These are phyloP conservation scores for Leucocoprinus birnbaumii DNA, from an alignment of 768 basidiomycete species.

Conservation along the genomic window DNA sequence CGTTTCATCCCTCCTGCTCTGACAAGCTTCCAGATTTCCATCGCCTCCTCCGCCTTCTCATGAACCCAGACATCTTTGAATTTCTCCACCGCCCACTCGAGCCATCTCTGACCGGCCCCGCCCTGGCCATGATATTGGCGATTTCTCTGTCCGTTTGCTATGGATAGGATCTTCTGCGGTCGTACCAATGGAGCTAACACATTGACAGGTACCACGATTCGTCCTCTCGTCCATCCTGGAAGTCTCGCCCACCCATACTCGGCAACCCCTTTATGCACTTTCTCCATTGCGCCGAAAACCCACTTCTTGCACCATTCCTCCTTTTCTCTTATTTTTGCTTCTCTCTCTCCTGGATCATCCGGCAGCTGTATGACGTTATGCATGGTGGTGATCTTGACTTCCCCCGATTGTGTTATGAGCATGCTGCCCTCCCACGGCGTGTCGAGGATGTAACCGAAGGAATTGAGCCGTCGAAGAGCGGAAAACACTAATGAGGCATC, in stretches of 20 bases:
- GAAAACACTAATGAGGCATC: neutral
- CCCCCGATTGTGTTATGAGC: neutral
- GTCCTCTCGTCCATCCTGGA: neutral
- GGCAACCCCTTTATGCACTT: too few relatives aligned
- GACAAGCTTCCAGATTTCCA: neutral
- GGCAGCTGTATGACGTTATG: slow-evolving; percentile 4
- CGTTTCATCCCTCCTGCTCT: neutral
- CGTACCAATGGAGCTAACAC: neutral
- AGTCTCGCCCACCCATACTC: neutral
- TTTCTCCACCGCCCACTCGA: neutral
- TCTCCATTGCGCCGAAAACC: neutral
- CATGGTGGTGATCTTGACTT: neutral
- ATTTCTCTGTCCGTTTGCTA: neutral
- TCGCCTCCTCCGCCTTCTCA: neutral
- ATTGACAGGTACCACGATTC: neutral
- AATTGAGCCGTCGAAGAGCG: neutral
- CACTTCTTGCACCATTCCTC: neutral
- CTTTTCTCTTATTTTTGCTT: neutral
- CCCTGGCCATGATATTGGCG: too few relatives aligned
- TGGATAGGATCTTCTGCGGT: neutral
- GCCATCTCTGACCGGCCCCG: too few relatives aligned
- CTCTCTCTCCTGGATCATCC: neutral
- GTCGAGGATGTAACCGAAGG: slow-evolving; percentile 2
- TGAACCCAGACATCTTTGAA: neutral
- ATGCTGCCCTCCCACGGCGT: neutral